Percentiles rank a stretch among this genome's conserved stretches.
Conservation (phyloP, 2,329 filamentous ascomycete species). For the Didymella sp. region DNA sequence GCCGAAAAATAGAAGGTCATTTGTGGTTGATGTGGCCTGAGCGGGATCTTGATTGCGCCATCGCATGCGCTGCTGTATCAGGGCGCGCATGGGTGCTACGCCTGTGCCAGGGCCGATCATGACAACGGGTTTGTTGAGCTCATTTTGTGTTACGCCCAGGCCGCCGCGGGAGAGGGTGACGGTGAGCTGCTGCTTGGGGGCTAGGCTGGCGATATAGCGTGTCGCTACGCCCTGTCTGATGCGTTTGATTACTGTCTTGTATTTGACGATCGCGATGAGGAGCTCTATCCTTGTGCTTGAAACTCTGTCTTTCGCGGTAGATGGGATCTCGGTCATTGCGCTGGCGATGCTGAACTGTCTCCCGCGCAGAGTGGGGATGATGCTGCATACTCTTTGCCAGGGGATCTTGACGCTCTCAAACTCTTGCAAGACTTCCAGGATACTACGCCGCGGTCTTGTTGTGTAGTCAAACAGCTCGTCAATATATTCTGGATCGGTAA, state of each 20-base stretch:
- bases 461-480: slow-evolving; percentile 98
- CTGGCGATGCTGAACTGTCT: slow-evolving; percentile 93
- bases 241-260: slow-evolving; percentile 84
- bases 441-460: slow-evolving; percentile 84
- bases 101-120: slow-evolving; percentile 87
- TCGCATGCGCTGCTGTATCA: slow-evolving; percentile 73
- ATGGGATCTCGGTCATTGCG: slow-evolving; percentile 57
- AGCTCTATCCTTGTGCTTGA: slow-evolving; percentile 68
- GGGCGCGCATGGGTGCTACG: slow-evolving; percentile 80
- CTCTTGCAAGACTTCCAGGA: slow-evolving; percentile 90
- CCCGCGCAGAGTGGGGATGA: slow-evolving; percentile 84
- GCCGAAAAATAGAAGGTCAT: slow-evolving; percentile 77
- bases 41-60: slow-evolving; percentile 45
- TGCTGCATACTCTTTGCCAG: slow-evolving; percentile 71
- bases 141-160: slow-evolving; percentile 48
- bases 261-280: slow-evolving; percentile 87
- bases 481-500: slow-evolving; percentile 77
- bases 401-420: slow-evolving; percentile 86
- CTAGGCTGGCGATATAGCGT: slow-evolving; percentile 76
- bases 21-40: slow-evolving; percentile 7
- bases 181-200: slow-evolving; percentile 63
- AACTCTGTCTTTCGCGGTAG: background rate
- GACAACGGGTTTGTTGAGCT: slow-evolving; percentile 67
- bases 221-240: slow-evolving; percentile 89
- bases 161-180: slow-evolving; percentile 65